A percentile compares a stretch with the other conserved stretches of the same genome.
phyloP scores from a whole-genome alignment of 2,329 filamentous ascomycete genomes.

The Fusarium liriodendri region DNA sequence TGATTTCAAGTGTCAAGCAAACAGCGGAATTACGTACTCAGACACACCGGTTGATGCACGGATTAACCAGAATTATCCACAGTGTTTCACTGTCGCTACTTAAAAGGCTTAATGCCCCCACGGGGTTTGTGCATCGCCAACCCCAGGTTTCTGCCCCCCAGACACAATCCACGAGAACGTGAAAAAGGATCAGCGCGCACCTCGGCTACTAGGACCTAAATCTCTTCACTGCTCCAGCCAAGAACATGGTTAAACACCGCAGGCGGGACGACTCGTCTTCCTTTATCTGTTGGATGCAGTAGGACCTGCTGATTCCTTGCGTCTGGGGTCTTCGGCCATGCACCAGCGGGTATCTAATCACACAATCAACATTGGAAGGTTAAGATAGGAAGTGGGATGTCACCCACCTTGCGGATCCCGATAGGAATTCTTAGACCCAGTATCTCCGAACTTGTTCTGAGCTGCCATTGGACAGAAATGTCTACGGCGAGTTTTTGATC shows the following conservation, averaged over 20 bases:
- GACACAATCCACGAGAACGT: slow-evolving; percentile 26
- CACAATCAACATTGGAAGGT: too few relatives aligned
- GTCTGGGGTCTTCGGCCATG: too few relatives aligned
- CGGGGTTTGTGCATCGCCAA: neutral
- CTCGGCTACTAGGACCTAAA: slow-evolving; percentile 26
- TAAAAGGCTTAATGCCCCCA: neutral
- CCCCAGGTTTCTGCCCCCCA: slow-evolving; percentile 23
- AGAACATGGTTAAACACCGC: slow-evolving; percentile 20
- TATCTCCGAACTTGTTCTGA: too few relatives aligned
- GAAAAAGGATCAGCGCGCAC: slow-evolving; percentile 32
- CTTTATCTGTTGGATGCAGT: slow-evolving; percentile 24
- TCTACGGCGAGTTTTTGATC: too few relatives aligned
- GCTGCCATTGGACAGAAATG: too few relatives aligned
- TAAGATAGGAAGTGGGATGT: too few relatives aligned
- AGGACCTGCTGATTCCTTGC: neutral
- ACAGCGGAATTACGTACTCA: neutral
- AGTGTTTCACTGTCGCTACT: neutral
- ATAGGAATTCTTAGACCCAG: too few relatives aligned
- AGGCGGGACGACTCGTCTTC: slow-evolving; percentile 29
- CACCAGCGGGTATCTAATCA: too few relatives aligned
- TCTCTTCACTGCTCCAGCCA: slow-evolving; percentile 30
- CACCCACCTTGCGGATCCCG: too few relatives aligned
- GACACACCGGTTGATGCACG: neutral
- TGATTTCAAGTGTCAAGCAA: neutral
- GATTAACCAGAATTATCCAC: neutral